Base-by-base conservation (phyloP, 2,329 filamentous ascomycete genomes). In the Ophiostoma fasciatum region DNA sequence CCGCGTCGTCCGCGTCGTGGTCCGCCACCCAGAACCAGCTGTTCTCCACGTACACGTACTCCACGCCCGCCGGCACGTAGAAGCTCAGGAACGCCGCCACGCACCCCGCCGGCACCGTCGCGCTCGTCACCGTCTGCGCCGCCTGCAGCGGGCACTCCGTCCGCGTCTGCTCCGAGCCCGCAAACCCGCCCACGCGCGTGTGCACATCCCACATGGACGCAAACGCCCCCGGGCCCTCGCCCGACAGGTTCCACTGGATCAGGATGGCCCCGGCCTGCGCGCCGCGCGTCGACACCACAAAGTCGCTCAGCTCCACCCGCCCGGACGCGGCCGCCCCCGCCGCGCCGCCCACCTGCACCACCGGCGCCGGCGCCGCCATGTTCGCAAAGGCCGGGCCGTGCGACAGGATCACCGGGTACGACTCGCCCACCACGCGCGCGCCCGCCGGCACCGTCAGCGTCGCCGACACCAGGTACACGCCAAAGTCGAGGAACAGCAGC, bases 301-400 rank as follows among this genome's bases (percentile, higher is more conserved):
- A 53, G 48, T 84, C 78, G 30, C 63, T 68, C 43, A 83, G 78
- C 53, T 85, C 78, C 25, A 82, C 74, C n/a, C n/a, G n/a, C n/a
- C n/a, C n/a, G 10, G 59, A 58, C 35, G 78, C 78, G 20, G 56
- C 57, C 33, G 78, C 68, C 29, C 75, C 76, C 0, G 68, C 58
- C 14, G 58, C 53, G 31, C 67, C 51, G 18, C 79, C 80, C 31
- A 85, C 62, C 48, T 77, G 69, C 46, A 82, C 70, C 45, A 79
- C 68, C 5, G 77, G 69, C 39, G 69, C 63, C 2, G 78, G 80
- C 43, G 75, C 70, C 35, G 59, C 52, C 48, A 67, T 57, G 50
- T 82, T 60, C 28, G 64, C 59, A 49, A 78, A 81, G 41, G 56
- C 64, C 73, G 60, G 26, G 7, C 47, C 38, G 1, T 75, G 74